phyloP scores from a whole-genome alignment of 352 stramenopile species.

The Phytopythium chamaehyphon region DNA sequence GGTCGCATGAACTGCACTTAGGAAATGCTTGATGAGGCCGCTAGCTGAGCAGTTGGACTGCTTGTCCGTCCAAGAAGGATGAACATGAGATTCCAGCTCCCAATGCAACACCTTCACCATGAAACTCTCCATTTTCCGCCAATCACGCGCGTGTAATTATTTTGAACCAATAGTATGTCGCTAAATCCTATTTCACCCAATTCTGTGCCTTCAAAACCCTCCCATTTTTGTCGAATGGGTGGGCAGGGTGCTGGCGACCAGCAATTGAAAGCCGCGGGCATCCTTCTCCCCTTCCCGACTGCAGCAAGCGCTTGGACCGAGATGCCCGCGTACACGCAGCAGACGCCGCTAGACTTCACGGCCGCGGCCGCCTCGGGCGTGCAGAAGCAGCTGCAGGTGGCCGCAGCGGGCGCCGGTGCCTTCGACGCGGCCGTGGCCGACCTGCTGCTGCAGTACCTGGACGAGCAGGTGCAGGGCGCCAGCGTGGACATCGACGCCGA shows the following conservation, averaged over 20 bases:
- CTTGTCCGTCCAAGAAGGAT: too few relatives aligned
- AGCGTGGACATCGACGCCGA: constrained; percentile 73
- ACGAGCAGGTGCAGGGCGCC: constrained; percentile 61
- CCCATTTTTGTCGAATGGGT: too few relatives aligned
- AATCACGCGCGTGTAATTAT: too few relatives aligned
- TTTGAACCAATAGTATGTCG: too few relatives aligned
- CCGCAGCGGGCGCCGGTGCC: constrained; percentile 40
- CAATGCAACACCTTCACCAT: too few relatives aligned
- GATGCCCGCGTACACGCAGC: constrained; percentile 64
- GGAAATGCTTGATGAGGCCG: too few relatives aligned
- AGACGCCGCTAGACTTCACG: constrained; percentile 65
- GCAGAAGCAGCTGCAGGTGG: constrained; percentile 55
- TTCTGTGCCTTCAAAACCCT: too few relatives aligned
- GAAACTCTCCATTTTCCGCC: too few relatives aligned
- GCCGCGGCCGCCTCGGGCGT: constrained; percentile 28
- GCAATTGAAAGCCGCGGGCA: constrained; percentile 2
- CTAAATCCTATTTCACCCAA: too few relatives aligned
- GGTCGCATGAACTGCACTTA: too few relatives aligned
- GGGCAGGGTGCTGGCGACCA: background rate
- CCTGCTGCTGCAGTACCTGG: constrained; percentile 64
- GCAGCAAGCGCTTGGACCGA: background rate
- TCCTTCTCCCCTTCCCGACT: background rate
- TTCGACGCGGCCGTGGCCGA: constrained; percentile 45
- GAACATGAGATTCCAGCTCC: too few relatives aligned
- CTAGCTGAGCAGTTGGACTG: too few relatives aligned